Conservation (phyloP, 2,329 filamentous ascomycete species). For the Cercospora brassicicola region DNA sequence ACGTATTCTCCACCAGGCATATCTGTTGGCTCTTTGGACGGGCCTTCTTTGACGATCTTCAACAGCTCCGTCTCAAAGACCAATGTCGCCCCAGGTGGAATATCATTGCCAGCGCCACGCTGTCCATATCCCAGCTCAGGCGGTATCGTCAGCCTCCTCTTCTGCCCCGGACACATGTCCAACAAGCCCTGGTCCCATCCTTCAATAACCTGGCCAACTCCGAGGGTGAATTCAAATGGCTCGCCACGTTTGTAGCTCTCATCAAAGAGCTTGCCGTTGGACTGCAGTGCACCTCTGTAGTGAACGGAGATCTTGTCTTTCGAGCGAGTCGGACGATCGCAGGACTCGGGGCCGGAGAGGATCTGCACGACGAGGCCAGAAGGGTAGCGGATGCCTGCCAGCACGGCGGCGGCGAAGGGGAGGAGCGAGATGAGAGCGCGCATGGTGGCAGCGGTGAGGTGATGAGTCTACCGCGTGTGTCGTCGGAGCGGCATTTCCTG, state of each 20-base stretch:
- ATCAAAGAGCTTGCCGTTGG: conserved; percentile 77
- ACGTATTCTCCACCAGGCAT: conserved; percentile 8
- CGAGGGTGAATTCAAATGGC: conserved; percentile 78
- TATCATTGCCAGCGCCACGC: conserved; percentile 64
- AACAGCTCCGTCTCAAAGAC: conserved; percentile 92
- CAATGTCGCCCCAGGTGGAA: conserved; percentile 77
- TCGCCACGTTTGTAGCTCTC: conserved; percentile 72
- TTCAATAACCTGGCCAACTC: conserved; percentile 80
- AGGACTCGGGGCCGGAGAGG: conserved; percentile 43
- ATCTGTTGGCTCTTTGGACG: conserved; percentile 6
- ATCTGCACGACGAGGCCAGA: conserved; percentile 43
- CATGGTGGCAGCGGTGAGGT: conserved; percentile 21
- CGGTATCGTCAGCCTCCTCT: conserved; percentile 83
- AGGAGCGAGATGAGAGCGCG: conserved; percentile 27
- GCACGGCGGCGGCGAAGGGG: conserved; percentile 12
- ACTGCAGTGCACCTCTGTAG: conserved; percentile 52
- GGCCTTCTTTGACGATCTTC: conserved; percentile 64
- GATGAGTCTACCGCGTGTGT: conserved; percentile 14
- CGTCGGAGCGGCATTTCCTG: conserved; percentile 1
- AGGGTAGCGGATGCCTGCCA: conserved; percentile 21
- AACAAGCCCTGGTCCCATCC: conserved; percentile 91
- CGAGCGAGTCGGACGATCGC: conserved; percentile 47
- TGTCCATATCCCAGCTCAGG: conserved; percentile 81
- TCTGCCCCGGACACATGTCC: conserved; percentile 95
- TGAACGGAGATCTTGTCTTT: conserved; percentile 52